Base-by-base conservation (phyloP, 2,329 filamentous ascomycete genomes). In the Neofusicoccum cordaticola region DNA sequence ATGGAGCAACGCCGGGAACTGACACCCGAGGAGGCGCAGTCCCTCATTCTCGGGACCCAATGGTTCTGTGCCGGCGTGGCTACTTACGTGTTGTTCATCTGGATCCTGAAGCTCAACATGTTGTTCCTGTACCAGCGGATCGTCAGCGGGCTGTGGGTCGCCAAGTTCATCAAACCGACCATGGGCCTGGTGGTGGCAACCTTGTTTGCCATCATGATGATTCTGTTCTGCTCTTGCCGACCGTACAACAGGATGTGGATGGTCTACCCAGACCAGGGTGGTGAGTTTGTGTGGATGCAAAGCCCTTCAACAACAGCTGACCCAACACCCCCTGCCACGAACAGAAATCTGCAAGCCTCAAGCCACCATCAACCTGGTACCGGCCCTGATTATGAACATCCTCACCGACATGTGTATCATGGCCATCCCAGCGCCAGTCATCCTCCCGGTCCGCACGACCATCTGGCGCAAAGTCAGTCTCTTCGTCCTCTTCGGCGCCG, bases 151-250 rank as follows among this genome's bases (percentile, higher is more conserved):
- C 63, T 79, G 0, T 77, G 74, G 72, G 73, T 75, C 0, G 71
- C 78, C 60, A 75, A 71, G 17, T 73, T 77, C 31, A 72, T 80
- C n/a, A 67, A 70, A 15, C 77, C 77, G 0, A 65, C 73, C 9
- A 77, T 79, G 71, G 66, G 62, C 0, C 62, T 78, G 2, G 72
- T 79, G 0, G 51, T 65, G 0, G 34, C 63, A 2, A 77, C 74
- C 0, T 70, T 66, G 1, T 35, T 74, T 1, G 65, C 69, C 0
- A 74, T 78, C 48, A 67, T 66, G 57, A 60, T 69, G 42, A 81
- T 81, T 17, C 41, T 71, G 19, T 67, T 85, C 17, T 73, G 82
- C 2, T 79, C 80, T 5, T 87, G 85, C 66, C 76, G 77, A 15
- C 84, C 84, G 66, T 47, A 63, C 64, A 12, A 56, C 50, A 13